These are phyloP conservation scores for Sporothrix brunneoviolacea DNA, from an alignment of 2,329 filamentous ascomycete species.

Conservation along the genomic window DNA sequence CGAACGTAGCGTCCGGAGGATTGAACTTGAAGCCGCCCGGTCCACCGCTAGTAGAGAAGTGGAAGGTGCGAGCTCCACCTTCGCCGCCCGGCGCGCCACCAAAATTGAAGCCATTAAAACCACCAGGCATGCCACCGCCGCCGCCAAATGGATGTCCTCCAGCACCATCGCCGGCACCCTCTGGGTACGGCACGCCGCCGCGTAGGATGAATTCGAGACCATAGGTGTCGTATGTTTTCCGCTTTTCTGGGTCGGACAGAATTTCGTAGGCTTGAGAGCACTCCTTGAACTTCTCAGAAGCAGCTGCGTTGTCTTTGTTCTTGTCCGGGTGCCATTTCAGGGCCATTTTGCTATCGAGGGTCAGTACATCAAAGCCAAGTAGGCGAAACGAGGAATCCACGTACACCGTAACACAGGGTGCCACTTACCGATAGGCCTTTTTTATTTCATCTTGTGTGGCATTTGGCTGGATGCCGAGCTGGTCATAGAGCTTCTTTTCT, in stretches of 20 bases:
- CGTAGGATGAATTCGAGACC: slow-evolving; percentile 88
- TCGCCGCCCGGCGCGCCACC: slow-evolving; percentile 47
- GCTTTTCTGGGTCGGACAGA: slow-evolving; percentile 92
- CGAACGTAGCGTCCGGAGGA: slow-evolving; percentile 77
- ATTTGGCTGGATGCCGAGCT: slow-evolving; percentile 68
- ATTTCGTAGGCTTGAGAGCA: slow-evolving; percentile 97
- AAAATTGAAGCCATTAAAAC: slow-evolving; percentile 23
- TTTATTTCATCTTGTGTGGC: slow-evolving; percentile 93
- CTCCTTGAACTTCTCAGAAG: slow-evolving; percentile 95
- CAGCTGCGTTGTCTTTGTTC: slow-evolving; percentile 83
- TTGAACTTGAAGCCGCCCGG: slow-evolving; percentile 72
- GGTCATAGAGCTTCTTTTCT: slow-evolving; percentile 66
- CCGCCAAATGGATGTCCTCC: slow-evolving; percentile 49
- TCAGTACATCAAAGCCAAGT: slow-evolving; percentile 5
- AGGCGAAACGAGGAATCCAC: not conserved
- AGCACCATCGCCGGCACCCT: slow-evolving; percentile 22
- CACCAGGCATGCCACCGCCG: slow-evolving; percentile 46
- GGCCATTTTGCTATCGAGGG: slow-evolving; percentile 72
- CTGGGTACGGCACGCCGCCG: slow-evolving; percentile 58
- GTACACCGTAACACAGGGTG: not conserved
- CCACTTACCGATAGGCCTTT: slow-evolving; percentile 76
- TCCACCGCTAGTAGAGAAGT: slow-evolving; percentile 48
- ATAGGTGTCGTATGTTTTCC: slow-evolving; percentile 90
- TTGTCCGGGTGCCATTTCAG: slow-evolving; percentile 96
- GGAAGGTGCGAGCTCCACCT: slow-evolving; percentile 51